phyloP scores from a whole-genome alignment of 352 stramenopile genomes.

The Thalassiosira hispida region DNA sequence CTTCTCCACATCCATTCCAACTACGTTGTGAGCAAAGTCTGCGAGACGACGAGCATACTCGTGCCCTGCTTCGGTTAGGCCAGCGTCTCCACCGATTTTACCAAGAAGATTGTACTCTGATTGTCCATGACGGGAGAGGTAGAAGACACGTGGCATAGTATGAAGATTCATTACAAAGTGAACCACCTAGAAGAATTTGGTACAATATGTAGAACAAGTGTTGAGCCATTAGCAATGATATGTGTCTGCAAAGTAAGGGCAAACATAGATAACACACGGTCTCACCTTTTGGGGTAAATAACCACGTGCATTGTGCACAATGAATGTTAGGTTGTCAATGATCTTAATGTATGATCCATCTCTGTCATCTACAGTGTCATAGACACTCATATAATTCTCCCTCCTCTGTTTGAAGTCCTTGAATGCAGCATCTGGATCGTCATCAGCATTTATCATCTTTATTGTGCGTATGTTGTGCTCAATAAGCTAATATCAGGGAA shows the following conservation, averaged over 20 bases:
- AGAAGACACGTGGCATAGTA: slow-evolving; percentile 93
- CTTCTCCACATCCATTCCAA: slow-evolving; percentile 54
- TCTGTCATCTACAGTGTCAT: slow-evolving; percentile 73
- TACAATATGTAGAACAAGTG: neutral
- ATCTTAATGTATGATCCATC: slow-evolving; percentile 83
- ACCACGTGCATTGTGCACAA: slow-evolving; percentile 85
- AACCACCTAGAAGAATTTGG: slow-evolving; percentile 82
- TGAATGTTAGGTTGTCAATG: slow-evolving; percentile 83
- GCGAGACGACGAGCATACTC: slow-evolving; percentile 94
- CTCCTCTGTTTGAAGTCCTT: slow-evolving; percentile 81
- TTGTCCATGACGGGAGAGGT: slow-evolving; percentile 96
- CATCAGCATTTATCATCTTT: slow-evolving; percentile 84
- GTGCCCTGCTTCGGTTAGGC: slow-evolving; percentile 90
- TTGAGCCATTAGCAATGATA: neutral
- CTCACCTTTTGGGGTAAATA: slow-evolving; percentile 83
- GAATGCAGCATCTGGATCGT: slow-evolving; percentile 78
- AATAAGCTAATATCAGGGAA: slow-evolving; percentile 56
- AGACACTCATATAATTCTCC: slow-evolving; percentile 77
- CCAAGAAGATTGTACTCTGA: slow-evolving; percentile 97
- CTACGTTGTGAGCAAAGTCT: slow-evolving; percentile 90
- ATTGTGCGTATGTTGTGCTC: slow-evolving; percentile 85
- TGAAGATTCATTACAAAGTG: slow-evolving; percentile 97
- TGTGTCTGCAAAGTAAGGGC: neutral
- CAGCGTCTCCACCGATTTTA: slow-evolving; percentile 95
- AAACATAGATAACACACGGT: slow-evolving; percentile 7